Percentiles rank a stretch among this genome's conserved stretches.
Conservation (phyloP, 345 rosid species). For the Firmiana major region DNA sequence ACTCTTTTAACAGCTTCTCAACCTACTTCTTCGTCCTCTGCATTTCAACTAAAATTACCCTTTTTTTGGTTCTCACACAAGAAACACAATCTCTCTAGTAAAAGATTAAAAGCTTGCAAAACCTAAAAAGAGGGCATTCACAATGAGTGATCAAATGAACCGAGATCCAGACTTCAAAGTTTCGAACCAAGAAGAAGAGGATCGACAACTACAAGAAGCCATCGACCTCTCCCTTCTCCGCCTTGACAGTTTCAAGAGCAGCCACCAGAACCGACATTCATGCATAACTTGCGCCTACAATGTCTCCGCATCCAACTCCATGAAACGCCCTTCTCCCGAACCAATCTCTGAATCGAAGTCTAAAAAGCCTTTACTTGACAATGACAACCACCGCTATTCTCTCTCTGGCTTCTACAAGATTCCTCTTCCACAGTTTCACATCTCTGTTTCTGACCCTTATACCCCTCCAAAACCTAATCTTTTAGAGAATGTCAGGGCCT, state of each 20-base stretch:
- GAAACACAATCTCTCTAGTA: background rate
- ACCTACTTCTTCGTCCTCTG: background rate
- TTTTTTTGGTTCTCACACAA: no score
- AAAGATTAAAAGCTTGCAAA: background rate
- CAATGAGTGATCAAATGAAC: background rate
- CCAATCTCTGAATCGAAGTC: background rate
- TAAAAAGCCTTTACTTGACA: conserved; percentile 18
- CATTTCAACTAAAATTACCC: no score
- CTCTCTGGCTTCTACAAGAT: conserved; percentile 36
- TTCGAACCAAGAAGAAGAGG: background rate
- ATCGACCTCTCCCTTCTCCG: background rate
- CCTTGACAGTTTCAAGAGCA: background rate
- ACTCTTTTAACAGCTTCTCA: background rate
- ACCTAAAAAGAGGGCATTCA: no score
- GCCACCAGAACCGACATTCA: background rate
- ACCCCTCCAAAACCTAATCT: conserved; percentile 7
- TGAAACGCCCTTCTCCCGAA: conserved; percentile 20
- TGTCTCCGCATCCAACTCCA: background rate
- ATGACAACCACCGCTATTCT: background rate
- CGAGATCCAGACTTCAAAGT: background rate
- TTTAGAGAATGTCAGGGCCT: conserved; percentile 1
- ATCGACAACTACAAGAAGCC: background rate
- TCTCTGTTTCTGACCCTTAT: conserved; percentile 21
- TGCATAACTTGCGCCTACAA: conserved; percentile 12
- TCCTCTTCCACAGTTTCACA: conserved; percentile 3